Conservation (phyloP, 2,329 filamentous ascomycete genomes). For the Ceratocystis destructans region DNA sequence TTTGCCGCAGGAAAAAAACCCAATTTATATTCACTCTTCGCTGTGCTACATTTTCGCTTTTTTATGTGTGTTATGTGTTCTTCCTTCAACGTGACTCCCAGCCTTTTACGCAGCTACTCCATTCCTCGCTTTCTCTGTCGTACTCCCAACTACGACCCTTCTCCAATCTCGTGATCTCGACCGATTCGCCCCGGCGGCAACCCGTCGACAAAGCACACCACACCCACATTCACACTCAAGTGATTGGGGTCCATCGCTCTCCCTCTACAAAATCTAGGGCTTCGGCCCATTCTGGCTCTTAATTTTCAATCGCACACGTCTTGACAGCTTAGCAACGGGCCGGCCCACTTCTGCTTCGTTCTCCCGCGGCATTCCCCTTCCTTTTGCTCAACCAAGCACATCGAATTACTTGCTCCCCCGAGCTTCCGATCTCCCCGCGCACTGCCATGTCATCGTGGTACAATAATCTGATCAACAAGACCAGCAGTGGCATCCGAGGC, state of each 20-base stretch:
- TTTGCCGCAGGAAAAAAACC: not conserved
- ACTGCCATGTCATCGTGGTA: conserved; percentile 62
- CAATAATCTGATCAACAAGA: conserved; percentile 54
- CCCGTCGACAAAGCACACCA: not conserved
- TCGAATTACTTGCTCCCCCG: not conserved
- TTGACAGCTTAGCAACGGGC: not conserved
- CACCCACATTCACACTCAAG: not conserved
- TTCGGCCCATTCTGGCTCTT: not conserved
- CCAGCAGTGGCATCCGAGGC: conserved; percentile 54
- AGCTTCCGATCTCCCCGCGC: not conserved
- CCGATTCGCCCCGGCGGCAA: not conserved
- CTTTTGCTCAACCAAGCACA: not conserved
- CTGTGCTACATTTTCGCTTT: not conserved
- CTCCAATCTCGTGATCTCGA: not conserved
- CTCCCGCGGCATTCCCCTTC: not conserved
- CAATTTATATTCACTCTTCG: not conserved
- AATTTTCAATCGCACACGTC: not conserved
- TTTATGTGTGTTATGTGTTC: not conserved
- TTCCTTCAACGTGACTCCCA: not conserved
- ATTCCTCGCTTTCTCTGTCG: not conserved
- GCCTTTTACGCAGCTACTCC: not conserved
- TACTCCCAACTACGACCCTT: not conserved
- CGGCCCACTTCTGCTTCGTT: not conserved
- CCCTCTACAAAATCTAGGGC: not conserved
- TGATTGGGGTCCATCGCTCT: not conserved